Evolutionary conservation across 176 grass and related monocot genomes (phyloP), one percentile per base, ranked within the genome.

Genomic region (Oryza longistaminata): DNA sequence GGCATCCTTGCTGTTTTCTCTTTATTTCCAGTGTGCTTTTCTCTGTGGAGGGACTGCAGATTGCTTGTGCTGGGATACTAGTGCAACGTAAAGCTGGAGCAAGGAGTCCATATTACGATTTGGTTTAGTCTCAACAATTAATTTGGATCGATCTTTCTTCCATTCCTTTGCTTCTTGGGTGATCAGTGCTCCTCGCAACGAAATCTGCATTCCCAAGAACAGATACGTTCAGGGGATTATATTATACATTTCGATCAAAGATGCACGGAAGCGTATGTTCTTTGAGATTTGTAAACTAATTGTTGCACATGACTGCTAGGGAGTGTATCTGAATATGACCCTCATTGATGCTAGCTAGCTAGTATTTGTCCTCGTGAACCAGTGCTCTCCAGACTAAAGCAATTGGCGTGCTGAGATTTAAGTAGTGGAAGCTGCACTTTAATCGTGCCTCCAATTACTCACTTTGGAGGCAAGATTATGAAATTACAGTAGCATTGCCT

Each of bases 381-480:
- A 62, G 33, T 43, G 45, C 60, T 60, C 67, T 71, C 9, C 0
- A 72, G 25, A 40, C 33, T 50, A 83, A 82, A 88, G 68, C 68
- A 25, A 77, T 80, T 80, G 64, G 69, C 81, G 34, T 88, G 77
- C 72, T 7, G 22, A 31, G 12, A 27, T 53, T 40, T 66, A 25
- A 8, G 7, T 49, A 49, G 78, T 72, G 79, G 74, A 69, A 37
- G 40, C 48, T 46, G 21, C 74, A 68, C 88, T 87, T 79, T 46
- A 25, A 40, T 73, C 77, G 78, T 53, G 15, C 49, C 64, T 34
- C 50, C 29, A 21, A 64, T 70, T 75, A 11, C 39, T 76, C 17
- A 7, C 74, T 90, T 83, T 69, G 8, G 74, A 61, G 62, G 74
- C 79, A 49, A 33, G 45, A 73, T 58, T 13, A 82, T 22, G 50